Conservation (phyloP, 768 basidiomycete genomes). For the Chalciporus piperatus region DNA sequence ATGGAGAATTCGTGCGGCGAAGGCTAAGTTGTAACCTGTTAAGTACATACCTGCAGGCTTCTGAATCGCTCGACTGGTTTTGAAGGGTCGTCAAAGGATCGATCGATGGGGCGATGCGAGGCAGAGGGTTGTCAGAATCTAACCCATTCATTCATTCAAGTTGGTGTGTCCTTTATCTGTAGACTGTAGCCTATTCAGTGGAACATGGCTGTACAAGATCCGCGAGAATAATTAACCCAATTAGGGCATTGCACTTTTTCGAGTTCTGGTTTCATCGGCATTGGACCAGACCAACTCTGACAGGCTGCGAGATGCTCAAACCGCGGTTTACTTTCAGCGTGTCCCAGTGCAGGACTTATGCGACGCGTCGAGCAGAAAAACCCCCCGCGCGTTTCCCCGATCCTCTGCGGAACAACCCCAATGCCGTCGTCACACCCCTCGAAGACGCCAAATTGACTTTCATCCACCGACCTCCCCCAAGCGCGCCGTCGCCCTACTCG, state of each 20-base stretch:
- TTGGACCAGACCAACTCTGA: neutral
- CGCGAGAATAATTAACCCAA: neutral
- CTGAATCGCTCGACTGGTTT: no score
- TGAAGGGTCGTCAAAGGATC: no score
- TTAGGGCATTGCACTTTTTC: neutral
- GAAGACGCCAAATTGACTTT: slow-evolving; percentile 64
- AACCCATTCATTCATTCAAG: no score
- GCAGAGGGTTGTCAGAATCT: no score
- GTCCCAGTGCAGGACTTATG: slow-evolving; percentile 38
- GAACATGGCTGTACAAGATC: neutral
- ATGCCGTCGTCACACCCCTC: slow-evolving; percentile 49
- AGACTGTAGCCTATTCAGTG: no score
- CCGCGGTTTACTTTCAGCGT: slow-evolving; percentile 17
- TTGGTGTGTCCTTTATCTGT: no score
- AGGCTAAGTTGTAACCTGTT: no score
- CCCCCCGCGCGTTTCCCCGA: slow-evolving; percentile 58
- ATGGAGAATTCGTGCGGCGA: no score
- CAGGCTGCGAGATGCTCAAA: slow-evolving; percentile 19
- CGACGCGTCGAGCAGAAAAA: slow-evolving; percentile 37
- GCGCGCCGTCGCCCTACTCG: slow-evolving; percentile 70
- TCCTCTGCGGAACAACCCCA: slow-evolving; percentile 52
- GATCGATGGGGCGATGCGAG: no score
- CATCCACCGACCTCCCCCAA: slow-evolving; percentile 82
- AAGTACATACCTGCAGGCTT: no score
- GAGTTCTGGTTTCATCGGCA: no score